Evolutionary conservation across 495 filamentous ascomycete species (phyloP).

Genomic region (Jackrogersella multiformis): DNA sequence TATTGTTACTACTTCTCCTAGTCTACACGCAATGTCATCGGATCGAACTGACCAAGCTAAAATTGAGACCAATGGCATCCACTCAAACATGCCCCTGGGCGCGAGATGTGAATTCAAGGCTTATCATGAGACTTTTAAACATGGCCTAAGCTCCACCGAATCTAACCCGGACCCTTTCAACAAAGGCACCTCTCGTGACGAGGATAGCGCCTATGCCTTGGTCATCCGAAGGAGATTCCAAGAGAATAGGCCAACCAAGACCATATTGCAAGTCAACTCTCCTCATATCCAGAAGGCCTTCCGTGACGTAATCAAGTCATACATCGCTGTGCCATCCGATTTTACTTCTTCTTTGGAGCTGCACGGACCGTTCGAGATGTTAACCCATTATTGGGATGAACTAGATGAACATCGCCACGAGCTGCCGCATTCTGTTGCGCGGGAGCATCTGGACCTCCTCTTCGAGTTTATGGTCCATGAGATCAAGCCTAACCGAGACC

Average conservation of each 20-base stretch:
- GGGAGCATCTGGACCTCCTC: conserved; percentile 48
- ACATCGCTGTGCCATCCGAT: conserved; percentile 49
- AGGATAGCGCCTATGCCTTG: conserved; percentile 48
- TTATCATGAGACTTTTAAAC: conserved; percentile 40
- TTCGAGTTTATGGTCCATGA: conserved; percentile 50
- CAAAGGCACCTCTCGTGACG: conserved; percentile 5
- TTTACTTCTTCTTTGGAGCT: conserved; percentile 46
- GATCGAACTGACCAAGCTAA: background rate
- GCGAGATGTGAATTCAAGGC: conserved; percentile 43
- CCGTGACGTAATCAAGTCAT: conserved; percentile 50
- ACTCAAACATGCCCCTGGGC: background rate
- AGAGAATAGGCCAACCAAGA: conserved; percentile 44
- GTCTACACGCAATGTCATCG: background rate
- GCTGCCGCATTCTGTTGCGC: conserved; percentile 36
- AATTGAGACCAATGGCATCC: background rate
- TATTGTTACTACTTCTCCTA: background rate
- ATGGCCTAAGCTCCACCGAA: conserved; percentile 21
- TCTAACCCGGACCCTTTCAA: conserved; percentile 33
- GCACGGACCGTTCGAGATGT: conserved; percentile 41
- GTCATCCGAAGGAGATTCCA: conserved; percentile 46
- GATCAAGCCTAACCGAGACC: conserved; percentile 41
- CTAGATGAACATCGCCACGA: conserved; percentile 42
- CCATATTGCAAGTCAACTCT: conserved; percentile 55
- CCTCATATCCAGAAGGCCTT: conserved; percentile 51
- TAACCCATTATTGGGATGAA: conserved; percentile 49